phyloP scores from a whole-genome alignment of 2,329 filamentous ascomycete species.

The Penicillium griseofulvum region DNA sequence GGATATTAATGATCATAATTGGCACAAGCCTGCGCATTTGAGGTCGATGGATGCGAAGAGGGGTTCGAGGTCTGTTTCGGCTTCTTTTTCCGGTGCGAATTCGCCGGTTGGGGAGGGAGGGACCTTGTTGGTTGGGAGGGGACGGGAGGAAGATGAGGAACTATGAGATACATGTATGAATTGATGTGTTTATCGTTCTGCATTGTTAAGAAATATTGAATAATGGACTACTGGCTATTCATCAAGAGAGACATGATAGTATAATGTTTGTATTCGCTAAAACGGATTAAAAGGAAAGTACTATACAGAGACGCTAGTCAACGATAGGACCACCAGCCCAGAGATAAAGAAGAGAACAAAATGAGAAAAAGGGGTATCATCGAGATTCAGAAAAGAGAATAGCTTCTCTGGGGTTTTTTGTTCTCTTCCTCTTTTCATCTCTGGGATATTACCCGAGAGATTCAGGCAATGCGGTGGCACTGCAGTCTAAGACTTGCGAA shows the following conservation, averaged over 20 bases:
- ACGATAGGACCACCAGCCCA: slow-evolving; percentile 5
- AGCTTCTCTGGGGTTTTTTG: slow-evolving; percentile 5
- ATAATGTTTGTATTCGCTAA: slow-evolving; percentile 17
- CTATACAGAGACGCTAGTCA: slow-evolving; percentile 12
- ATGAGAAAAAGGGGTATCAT: slow-evolving; percentile 19
- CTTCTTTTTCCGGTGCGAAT: background rate
- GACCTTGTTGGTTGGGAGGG: background rate
- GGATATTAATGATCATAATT: slow-evolving; percentile 13
- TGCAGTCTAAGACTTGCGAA: background rate
- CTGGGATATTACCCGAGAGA: slow-evolving; percentile 1
- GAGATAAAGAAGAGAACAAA: slow-evolving; percentile 3
- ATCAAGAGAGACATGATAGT: background rate
- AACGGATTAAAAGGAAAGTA: slow-evolving; percentile 10
- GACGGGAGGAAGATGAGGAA: background rate
- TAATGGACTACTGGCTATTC: background rate
- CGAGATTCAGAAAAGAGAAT: slow-evolving; percentile 5
- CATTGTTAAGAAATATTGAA: background rate
- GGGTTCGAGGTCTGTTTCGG: background rate
- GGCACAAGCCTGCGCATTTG: slow-evolving; percentile 16
- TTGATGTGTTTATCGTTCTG: background rate
- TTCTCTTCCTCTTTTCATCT: slow-evolving; percentile 3
- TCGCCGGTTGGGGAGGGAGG: slow-evolving; percentile 1
- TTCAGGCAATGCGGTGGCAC: background rate
- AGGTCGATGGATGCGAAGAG: slow-evolving; percentile 1
- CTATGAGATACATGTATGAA: background rate